These are phyloP conservation scores for Rubus idaeus DNA, from an alignment of 306 rosid species.

Conservation along the genomic window DNA sequence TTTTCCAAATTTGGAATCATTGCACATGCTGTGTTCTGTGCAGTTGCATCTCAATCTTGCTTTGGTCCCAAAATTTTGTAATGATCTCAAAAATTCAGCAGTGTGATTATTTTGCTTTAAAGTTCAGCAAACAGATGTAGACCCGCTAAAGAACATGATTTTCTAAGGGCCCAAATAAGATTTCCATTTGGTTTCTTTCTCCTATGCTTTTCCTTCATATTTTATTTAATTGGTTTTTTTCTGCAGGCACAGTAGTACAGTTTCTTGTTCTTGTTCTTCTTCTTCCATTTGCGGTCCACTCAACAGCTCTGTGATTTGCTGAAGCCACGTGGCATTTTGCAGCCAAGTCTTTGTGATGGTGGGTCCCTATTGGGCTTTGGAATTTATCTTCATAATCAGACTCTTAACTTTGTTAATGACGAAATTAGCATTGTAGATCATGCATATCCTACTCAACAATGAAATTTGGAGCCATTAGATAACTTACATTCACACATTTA, in stretches of 20 bases:
- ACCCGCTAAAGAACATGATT: neutral
- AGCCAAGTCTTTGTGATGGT: neutral
- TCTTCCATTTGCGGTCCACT: neutral
- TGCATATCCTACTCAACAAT: neutral
- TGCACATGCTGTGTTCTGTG: slow-evolving; percentile 5
- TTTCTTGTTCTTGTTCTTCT: neutral
- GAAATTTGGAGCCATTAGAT: neutral
- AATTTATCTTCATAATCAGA: neutral
- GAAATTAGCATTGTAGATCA: too few relatives aligned
- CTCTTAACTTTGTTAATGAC: neutral
- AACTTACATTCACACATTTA: neutral
- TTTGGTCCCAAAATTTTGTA: neutral
- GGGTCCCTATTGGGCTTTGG: neutral
- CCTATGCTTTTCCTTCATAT: neutral
- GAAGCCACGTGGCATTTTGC: slow-evolving; percentile 7
- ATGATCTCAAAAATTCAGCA: neutral
- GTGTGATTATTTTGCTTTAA: neutral
- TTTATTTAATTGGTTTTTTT: neutral
- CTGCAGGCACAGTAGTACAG: slow-evolving; percentile 5
- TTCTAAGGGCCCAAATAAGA: slow-evolving; percentile 4
- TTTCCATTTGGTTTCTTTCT: neutral
- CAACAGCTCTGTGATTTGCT: neutral
- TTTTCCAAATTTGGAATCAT: neutral
- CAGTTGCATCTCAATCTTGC: neutral
- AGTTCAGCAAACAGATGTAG: neutral